These are phyloP conservation scores for Pestalotiopsis sp. DNA, from an alignment of 2,329 filamentous ascomycete species.

Conservation along the genomic window DNA sequence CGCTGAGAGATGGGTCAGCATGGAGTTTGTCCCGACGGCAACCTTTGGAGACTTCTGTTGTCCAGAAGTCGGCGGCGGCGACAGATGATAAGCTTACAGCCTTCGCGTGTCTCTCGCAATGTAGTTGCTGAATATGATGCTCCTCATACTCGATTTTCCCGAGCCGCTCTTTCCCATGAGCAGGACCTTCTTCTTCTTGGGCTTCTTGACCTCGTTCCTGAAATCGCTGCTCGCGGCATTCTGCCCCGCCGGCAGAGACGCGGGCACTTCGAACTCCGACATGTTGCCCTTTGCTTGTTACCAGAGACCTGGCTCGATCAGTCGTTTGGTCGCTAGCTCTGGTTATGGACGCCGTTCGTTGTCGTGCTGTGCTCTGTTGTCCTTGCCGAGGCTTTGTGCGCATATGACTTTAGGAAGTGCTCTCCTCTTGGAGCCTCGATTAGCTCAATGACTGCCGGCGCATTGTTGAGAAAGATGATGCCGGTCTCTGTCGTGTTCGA, in stretches of 20 bases:
- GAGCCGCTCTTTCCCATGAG: constrained; percentile 96
- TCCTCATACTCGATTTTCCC: constrained; percentile 97
- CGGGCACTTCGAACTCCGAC: constrained; percentile 27
- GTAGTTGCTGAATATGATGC: constrained; percentile 99
- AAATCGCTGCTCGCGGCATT: constrained; percentile 30
- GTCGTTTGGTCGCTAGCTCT: background rate
- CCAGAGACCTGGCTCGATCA: background rate
- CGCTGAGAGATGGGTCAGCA: constrained; percentile 40
- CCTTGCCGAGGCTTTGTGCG: background rate
- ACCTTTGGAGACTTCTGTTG: background rate
- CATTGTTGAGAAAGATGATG: background rate
- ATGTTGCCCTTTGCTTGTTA: constrained; percentile 14
- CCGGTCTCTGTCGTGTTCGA: no score
- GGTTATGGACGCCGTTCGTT: background rate
- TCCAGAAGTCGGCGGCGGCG: background rate
- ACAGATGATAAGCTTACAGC: constrained; percentile 48
- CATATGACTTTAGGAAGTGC: no score
- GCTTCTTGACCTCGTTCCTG: constrained; percentile 59
- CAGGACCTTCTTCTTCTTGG: constrained; percentile 84
- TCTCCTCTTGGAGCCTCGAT: background rate
- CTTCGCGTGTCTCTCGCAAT: constrained; percentile 93
- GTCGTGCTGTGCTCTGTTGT: background rate
- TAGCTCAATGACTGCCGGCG: background rate
- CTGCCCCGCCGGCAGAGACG: constrained; percentile 20
- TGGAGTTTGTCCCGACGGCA: background rate